phyloP scores from a whole-genome alignment of 306 rosid genomes.

The Cicer arietinum region DNA sequence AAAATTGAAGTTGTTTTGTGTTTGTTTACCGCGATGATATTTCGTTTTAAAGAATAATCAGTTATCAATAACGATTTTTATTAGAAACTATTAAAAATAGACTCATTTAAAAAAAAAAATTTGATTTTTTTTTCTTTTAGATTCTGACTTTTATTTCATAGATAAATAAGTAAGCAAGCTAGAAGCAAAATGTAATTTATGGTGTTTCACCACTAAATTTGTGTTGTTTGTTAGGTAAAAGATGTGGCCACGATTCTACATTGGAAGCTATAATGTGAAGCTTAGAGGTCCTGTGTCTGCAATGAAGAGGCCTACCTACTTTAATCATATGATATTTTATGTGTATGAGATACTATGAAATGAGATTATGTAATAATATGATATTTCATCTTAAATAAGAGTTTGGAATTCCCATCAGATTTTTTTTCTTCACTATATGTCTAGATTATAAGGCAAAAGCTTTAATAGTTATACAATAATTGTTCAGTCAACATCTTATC shows the following conservation, averaged over 20 bases:
- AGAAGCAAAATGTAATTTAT: constrained; percentile 17
- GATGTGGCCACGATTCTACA: constrained; percentile 98
- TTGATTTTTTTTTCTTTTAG: too few species aligned
- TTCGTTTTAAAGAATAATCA: too few species aligned
- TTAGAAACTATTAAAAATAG: too few species aligned
- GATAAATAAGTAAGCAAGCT: neutral
- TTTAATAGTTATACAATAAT: too few species aligned
- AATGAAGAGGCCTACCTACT: constrained; percentile 62
- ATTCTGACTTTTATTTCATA: neutral
- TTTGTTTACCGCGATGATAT: too few species aligned
- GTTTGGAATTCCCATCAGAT: constrained; percentile 31
- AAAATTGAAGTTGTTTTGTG: too few species aligned
- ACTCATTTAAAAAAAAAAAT: too few species aligned
- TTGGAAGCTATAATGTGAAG: constrained; percentile 91
- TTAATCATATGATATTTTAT: constrained; percentile 42
- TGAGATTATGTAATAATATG: constrained; percentile 37
- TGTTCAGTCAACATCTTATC: too few species aligned
- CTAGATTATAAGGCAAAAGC: too few species aligned
- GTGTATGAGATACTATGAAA: constrained; percentile 46
- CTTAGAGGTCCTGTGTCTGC: constrained; percentile 67
- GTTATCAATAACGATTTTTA: too few species aligned
- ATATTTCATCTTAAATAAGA: constrained; percentile 34
- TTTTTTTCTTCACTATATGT: constrained; percentile 11
- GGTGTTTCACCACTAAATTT: constrained; percentile 54
- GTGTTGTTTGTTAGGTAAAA: constrained; percentile 78